A percentile compares a stretch with the other conserved stretches of the same genome.
Evolutionary conservation across 1,139 yeast genomes (phyloP).

Genomic region (Taphrina flavorubra): DNA sequence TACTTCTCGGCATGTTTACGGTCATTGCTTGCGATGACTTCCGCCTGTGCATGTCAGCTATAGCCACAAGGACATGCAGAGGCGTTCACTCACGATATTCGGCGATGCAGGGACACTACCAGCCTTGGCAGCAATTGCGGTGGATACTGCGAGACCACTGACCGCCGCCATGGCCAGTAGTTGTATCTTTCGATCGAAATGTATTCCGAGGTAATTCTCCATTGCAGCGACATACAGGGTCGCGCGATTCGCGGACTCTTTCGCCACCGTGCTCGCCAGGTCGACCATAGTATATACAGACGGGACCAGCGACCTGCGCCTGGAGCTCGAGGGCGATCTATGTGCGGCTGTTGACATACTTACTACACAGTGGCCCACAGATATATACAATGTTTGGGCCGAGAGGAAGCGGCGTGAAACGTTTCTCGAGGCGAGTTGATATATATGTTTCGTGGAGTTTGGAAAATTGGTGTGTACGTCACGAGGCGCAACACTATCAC

Average conservation of each 20-base stretch:
- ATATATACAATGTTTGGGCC: no score
- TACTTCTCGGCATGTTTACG: slow-evolving; percentile 2
- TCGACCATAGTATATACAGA: slow-evolving; percentile 1
- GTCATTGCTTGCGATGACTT: neutral
- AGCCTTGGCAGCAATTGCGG: slow-evolving; percentile 23
- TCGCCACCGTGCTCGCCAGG: slow-evolving; percentile 18
- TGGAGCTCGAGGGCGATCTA: slow-evolving; percentile 1
- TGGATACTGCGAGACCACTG: slow-evolving; percentile 23
- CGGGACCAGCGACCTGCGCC: neutral
- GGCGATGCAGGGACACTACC: slow-evolving; percentile 3
- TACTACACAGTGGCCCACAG: no score
- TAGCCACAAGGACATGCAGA: neutral
- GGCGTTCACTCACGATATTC: neutral
- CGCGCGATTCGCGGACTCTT: slow-evolving; percentile 11
- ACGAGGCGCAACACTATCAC: slow-evolving; percentile 8
- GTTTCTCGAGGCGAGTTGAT: no score
- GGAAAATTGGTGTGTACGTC: neutral
- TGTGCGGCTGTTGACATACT: neutral
- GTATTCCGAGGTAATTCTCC: slow-evolving; percentile 10
- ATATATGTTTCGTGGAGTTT: neutral
- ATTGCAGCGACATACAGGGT: slow-evolving; percentile 17
- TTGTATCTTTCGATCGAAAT: neutral
- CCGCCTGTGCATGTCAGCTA: neutral
- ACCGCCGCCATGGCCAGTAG: slow-evolving; percentile 26
- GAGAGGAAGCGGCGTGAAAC: no score